Evolutionary conservation across 495 filamentous ascomycete genomes (phyloP).

Genomic region (Xylaria intraflava): DNA sequence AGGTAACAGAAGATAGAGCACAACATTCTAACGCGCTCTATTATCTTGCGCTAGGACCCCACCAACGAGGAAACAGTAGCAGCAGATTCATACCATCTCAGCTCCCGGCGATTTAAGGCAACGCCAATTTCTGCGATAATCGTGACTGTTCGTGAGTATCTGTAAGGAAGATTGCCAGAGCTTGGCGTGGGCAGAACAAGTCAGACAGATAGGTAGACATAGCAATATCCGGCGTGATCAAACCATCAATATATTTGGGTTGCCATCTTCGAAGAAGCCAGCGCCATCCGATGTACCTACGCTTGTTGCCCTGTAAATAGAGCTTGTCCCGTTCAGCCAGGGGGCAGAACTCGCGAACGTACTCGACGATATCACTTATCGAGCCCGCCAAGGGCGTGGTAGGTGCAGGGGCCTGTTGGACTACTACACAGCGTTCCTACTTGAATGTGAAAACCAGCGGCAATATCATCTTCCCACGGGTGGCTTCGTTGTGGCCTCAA

Average conservation of each 20-base stretch:
- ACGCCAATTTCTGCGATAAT: not conserved
- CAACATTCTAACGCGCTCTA: no score
- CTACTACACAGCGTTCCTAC: not conserved
- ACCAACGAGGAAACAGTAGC: no score
- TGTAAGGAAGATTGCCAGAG: slow-evolving; percentile 10
- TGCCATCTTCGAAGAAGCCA: slow-evolving; percentile 16
- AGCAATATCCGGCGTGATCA: slow-evolving; percentile 14
- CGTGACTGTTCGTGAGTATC: not conserved
- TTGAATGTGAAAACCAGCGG: not conserved
- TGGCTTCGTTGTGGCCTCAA: slow-evolving; percentile 26
- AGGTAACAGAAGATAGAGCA: no score
- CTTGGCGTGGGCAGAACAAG: slow-evolving; percentile 6
- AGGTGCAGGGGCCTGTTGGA: not conserved
- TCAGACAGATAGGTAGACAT: slow-evolving; percentile 27
- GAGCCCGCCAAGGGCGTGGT: not conserved
- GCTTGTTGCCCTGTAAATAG: not conserved
- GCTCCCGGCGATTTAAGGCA: no score
- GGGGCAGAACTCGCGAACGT: slow-evolving; percentile 16
- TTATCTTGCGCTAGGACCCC: no score
- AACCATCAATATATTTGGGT: slow-evolving; percentile 25
- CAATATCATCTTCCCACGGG: slow-evolving; percentile 9
- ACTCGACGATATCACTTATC: not conserved
- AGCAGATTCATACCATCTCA: no score
- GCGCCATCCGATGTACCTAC: slow-evolving; percentile 22
- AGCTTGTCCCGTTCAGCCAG: not conserved